phyloP scores from a whole-genome alignment of 768 basidiomycete species.

The Auricularia sp. region DNA sequence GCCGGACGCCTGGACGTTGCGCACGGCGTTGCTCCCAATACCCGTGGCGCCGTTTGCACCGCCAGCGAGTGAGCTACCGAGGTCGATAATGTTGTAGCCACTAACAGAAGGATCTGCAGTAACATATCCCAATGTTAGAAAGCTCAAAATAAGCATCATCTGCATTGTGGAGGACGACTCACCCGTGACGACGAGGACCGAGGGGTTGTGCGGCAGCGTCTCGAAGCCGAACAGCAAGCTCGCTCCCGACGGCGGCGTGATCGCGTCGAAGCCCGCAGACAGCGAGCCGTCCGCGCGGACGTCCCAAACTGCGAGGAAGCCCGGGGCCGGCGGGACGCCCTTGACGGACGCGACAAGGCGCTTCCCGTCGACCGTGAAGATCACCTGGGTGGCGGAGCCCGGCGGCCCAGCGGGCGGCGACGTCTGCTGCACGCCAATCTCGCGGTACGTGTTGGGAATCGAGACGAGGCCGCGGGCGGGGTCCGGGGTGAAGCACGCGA shows the following conservation, averaged over 20 bases:
- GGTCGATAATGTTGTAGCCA: conserved; percentile 22
- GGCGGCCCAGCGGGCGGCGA: conserved; percentile 41
- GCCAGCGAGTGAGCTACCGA: conserved; percentile 9
- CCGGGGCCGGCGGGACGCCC: conserved; percentile 33
- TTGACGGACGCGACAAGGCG: conserved; percentile 41
- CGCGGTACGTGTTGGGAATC: conserved; percentile 31
- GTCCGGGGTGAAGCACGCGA: conserved; percentile 31
- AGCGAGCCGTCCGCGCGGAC: conserved; percentile 34
- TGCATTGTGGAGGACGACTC: neutral
- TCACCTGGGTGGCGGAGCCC: conserved; percentile 32
- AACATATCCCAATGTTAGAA: too few relatives aligned
- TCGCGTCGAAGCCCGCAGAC: conserved; percentile 27
- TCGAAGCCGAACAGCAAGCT: conserved; percentile 40
- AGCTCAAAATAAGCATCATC: too few relatives aligned
- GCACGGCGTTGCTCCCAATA: neutral
- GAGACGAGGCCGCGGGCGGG: conserved; percentile 29
- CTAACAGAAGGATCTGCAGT: conserved; percentile 15
- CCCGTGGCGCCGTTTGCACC: neutral
- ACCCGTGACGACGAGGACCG: neutral
- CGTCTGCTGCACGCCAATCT: conserved; percentile 38
- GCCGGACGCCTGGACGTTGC: neutral
- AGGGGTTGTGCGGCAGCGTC: neutral
- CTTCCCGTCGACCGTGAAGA: conserved; percentile 36
- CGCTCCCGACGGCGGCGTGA: conserved; percentile 30
- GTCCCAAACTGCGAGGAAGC: conserved; percentile 43